Conservation (phyloP, 148 eudicot species). For the Cornus florida region DNA sequence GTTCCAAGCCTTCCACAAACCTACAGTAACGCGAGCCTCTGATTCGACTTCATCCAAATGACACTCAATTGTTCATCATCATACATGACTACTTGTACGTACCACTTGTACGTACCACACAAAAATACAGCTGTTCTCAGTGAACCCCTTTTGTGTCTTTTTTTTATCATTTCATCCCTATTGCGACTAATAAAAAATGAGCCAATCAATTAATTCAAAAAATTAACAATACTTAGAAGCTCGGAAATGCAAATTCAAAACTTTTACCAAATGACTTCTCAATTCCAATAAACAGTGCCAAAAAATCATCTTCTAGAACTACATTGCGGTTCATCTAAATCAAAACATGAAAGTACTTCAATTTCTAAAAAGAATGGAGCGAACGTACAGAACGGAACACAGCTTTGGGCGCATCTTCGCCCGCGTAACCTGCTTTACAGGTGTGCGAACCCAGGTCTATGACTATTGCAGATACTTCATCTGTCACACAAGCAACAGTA, state of each 20-base stretch:
- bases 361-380: not conserved
- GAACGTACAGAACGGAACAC: slow-evolving; percentile 84
- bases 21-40: no score
- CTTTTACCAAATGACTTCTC: not conserved
- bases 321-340: not conserved
- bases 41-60: no score
- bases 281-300: not conserved
- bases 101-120: no score
- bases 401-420: slow-evolving; percentile 99
- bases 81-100: no score
- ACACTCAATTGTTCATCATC: no score
- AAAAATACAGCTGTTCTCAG: not conserved
- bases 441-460: slow-evolving; percentile 90
- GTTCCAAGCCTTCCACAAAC: no score
- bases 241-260: not conserved
- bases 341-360: not conserved
- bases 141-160: not conserved
- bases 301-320: not conserved
- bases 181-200: not conserved
- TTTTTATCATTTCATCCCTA: not conserved
- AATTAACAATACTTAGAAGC: not conserved
- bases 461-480: slow-evolving; percentile 96
- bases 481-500: slow-evolving; percentile 31
- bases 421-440: slow-evolving; percentile 97
- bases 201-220: not conserved